phyloP scores from a whole-genome alignment of 2,329 filamentous ascomycete genomes.

The Xylariaceae sp. region DNA sequence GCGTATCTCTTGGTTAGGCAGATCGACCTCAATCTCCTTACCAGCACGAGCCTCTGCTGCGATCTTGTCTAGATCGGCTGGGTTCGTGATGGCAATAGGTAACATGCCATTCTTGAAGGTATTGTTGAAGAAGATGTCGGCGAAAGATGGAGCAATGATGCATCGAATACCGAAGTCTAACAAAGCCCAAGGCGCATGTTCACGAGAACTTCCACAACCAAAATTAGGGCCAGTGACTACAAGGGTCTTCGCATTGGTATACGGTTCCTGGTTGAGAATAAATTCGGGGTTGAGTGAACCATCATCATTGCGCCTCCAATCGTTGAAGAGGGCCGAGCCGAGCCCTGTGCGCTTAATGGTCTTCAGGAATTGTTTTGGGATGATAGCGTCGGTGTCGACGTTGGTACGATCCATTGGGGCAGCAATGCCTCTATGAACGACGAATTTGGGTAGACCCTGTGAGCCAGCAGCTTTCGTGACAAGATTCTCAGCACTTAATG shows the following conservation, averaged over 20 bases:
- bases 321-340: constrained; percentile 85
- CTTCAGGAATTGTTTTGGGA: constrained; percentile 99
- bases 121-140: constrained; percentile 98
- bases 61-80: constrained; percentile 70
- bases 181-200: constrained; percentile 96
- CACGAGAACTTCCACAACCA: constrained; percentile 89
- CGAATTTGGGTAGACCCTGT: constrained; percentile 83
- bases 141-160: constrained; percentile 83
- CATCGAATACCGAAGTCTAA: constrained; percentile 96
- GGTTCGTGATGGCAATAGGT: constrained; percentile 77
- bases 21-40: constrained; percentile 86
- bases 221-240: constrained; percentile 94
- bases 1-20: constrained; percentile 83
- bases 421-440: constrained; percentile 81
- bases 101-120: constrained; percentile 99
- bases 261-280: constrained; percentile 88
- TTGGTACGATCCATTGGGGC: constrained; percentile 88
- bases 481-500: constrained; percentile 69
- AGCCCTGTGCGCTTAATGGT: constrained; percentile 98
- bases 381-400: constrained; percentile 98
- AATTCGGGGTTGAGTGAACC: constrained; percentile 81
- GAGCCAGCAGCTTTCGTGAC: constrained; percentile 54
- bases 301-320: constrained; percentile 77
- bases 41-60: constrained; percentile 80
- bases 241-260: constrained; percentile 83